These are phyloP conservation scores for Haberlea rhodopensis DNA, from an alignment of 257 asterid species.

Conservation along the genomic window DNA sequence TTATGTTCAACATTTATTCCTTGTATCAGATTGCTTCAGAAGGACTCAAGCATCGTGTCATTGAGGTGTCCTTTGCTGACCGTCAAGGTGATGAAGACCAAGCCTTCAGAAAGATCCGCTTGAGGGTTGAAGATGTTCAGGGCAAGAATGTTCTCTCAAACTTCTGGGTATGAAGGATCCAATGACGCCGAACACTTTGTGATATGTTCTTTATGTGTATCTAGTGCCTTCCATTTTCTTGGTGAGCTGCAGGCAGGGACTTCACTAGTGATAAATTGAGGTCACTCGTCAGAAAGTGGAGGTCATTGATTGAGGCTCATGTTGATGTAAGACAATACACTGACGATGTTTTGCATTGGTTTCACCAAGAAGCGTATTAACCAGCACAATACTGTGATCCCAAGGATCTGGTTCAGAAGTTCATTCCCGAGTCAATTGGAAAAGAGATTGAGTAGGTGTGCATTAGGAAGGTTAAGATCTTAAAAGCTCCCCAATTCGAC, in stretches of 20 bases:
- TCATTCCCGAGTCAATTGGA: conserved; percentile 47
- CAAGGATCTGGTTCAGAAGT: conserved; percentile 44
- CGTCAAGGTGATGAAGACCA: background rate
- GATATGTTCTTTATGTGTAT: background rate
- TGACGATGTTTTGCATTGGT: conserved; percentile 47
- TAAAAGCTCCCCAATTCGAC: conserved; percentile 49
- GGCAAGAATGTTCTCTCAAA: conserved; percentile 35
- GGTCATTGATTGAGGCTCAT: conserved; percentile 42
- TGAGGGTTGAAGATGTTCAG: background rate
- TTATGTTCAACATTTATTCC: background rate
- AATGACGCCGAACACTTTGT: background rate
- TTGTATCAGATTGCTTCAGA: background rate
- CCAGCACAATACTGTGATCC: conserved; percentile 41
- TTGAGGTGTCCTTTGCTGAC: background rate
- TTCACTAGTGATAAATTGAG: conserved; percentile 43
- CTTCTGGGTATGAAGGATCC: conserved; percentile 26
- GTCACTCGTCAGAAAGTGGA: conserved; percentile 45
- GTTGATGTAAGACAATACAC: conserved; percentile 45
- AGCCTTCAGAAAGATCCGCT: background rate
- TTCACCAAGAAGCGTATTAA: conserved; percentile 45
- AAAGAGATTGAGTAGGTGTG: conserved; percentile 46
- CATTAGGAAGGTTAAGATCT: conserved; percentile 46
- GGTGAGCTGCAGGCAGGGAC: conserved; percentile 34
- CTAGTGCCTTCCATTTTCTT: background rate
- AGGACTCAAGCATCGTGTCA: background rate